Conservation (phyloP, 345 rosid genomes). For the Boechera retrofracta region DNA sequence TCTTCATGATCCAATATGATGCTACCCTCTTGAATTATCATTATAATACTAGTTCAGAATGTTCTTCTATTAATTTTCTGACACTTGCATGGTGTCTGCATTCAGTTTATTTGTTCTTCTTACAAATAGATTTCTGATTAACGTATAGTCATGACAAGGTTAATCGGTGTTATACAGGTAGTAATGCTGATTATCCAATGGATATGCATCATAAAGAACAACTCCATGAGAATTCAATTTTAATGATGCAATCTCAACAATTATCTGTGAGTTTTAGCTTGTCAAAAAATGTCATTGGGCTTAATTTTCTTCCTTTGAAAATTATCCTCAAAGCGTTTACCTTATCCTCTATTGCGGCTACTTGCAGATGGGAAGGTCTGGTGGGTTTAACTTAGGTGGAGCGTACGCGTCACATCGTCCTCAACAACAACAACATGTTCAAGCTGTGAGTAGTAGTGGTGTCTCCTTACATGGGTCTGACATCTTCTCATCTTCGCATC, state of each 20-base stretch:
- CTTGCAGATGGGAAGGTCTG: constrained; percentile 86
- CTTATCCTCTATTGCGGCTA: constrained; percentile 30
- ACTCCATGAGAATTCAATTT: constrained; percentile 80
- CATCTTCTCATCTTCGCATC: constrained; percentile 80
- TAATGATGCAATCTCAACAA: constrained; percentile 96
- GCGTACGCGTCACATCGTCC: constrained; percentile 77
- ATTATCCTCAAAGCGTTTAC: constrained; percentile 11
- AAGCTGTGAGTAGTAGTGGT: constrained; percentile 74
- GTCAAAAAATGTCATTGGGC: constrained; percentile 20
- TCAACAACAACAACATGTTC: constrained; percentile 76
- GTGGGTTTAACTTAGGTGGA: constrained; percentile 82
- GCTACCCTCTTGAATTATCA: constrained; percentile 11
- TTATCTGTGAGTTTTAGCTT: constrained; percentile 68
- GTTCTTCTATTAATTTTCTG: neutral
- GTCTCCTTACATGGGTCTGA: constrained; percentile 79
- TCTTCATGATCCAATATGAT: constrained; percentile 14
- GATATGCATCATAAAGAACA: constrained; percentile 94
- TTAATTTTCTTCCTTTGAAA: constrained; percentile 9
- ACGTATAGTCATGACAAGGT: constrained; percentile 32
- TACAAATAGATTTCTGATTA: neutral
- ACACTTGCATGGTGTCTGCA: constrained; percentile 10
- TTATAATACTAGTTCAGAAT: neutral
- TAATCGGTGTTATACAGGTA: constrained; percentile 65
- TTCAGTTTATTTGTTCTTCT: constrained; percentile 21
- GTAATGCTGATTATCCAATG: constrained; percentile 83